phyloP scores from a whole-genome alignment of 257 asterid species.

The Penstemon newberryi region DNA sequence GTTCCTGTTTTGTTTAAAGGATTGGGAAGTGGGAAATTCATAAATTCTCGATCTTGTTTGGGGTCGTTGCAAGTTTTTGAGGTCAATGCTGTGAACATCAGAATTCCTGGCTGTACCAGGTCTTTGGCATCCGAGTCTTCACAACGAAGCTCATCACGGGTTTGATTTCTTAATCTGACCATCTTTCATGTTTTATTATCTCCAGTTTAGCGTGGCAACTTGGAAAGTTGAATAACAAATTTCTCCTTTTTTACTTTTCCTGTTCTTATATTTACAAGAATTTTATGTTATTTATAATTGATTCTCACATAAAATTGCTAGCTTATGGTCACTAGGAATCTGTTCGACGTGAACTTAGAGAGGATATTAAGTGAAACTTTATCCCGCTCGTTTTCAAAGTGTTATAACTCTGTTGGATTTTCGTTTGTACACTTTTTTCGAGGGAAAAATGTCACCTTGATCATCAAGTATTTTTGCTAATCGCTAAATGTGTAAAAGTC shows the following conservation, averaged over 20 bases:
- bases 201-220: background rate
- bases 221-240: background rate
- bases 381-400: background rate
- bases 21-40: conserved; percentile 15
- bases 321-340: background rate
- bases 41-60: conserved; percentile 30
- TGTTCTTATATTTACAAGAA: background rate
- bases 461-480: background rate
- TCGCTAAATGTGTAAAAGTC: too few relatives aligned
- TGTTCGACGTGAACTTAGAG: background rate
- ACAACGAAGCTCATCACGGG: conserved; percentile 42
- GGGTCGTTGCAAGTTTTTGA: conserved; percentile 36
- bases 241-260: background rate
- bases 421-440: background rate
- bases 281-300: background rate
- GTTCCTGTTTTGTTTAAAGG: conserved; percentile 16
- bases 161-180: conserved; percentile 24
- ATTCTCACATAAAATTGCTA: background rate
- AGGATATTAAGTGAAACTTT: background rate
- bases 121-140: conserved; percentile 46
- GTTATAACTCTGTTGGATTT: background rate
- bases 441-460: background rate
- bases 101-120: conserved; percentile 36
- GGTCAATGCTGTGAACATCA: conserved; percentile 28
- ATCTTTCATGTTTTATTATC: background rate